phyloP scores from a whole-genome alignment of 495 filamentous ascomycete species.

The Daldinia decipiens region DNA sequence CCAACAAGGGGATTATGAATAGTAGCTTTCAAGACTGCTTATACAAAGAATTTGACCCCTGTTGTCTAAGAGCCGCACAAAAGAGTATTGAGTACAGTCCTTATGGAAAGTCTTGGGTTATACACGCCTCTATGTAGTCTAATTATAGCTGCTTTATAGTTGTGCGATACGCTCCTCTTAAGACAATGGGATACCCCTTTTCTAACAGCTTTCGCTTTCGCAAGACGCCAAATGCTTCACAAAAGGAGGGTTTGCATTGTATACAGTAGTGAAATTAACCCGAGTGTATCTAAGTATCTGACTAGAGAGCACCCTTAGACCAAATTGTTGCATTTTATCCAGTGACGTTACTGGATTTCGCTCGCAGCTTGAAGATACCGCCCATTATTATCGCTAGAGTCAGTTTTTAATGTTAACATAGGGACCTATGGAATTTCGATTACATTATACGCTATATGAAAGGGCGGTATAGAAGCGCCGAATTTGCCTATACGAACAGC shows the following conservation, averaged over 20 bases:
- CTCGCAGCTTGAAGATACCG: not conserved
- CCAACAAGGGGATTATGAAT: slow-evolving; percentile 22
- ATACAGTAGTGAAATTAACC: too few species aligned
- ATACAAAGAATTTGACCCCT: slow-evolving; percentile 4
- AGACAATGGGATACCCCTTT: not conserved
- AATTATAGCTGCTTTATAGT: not conserved
- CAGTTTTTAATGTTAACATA: not conserved
- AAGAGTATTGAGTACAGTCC: not conserved
- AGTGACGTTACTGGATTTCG: too few species aligned
- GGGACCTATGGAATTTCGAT: not conserved
- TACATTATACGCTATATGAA: not conserved
- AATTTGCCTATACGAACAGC: not conserved
- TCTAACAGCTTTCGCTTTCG: not conserved
- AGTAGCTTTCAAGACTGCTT: not conserved
- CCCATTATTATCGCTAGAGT: not conserved
- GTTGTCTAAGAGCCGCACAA: not conserved
- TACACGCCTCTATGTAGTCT: not conserved
- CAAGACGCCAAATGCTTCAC: not conserved
- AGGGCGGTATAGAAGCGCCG: not conserved
- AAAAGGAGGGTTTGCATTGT: not conserved
- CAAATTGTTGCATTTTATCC: too few species aligned
- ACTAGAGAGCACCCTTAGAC: too few species aligned
- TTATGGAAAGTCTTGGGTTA: not conserved
- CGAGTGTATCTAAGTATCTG: too few species aligned
- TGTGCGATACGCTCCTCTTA: not conserved